Base-by-base conservation (phyloP, 2,329 filamentous ascomycete species). In the Scorias spongiosa region DNA sequence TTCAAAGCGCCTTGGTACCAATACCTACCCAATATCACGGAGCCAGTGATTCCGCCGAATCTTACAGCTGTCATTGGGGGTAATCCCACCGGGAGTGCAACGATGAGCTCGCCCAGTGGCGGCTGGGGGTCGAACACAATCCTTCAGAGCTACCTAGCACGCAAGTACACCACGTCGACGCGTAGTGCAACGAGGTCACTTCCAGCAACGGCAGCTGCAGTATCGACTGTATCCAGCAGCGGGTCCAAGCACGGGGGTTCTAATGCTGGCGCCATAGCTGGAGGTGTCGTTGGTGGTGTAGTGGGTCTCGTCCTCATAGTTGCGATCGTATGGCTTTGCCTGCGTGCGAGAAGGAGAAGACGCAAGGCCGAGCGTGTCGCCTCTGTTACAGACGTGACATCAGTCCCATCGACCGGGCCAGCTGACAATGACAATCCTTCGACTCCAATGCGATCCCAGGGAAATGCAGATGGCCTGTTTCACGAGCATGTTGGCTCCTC, bases 101-200 rank as follows among this genome's bases (percentile, higher is more conserved):
- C 74, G 12, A 62, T 66, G 20, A 72, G 59, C 0, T 62, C 63
- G 1, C 77, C 77, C 2, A 54, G 62, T 5, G 47, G 54, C 20
- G 72, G 68, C 5, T 80, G 74, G 60, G 62, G 64, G 41, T 12
- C 32, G 12, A 63, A 68, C 44, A 53, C 57, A 10, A 75, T 79
- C 52, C 61, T 80, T 2, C 55, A 57, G 1, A 66, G 72, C 2
- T 71, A 77, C 46, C 73, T 79, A 57, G 66, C 66, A 1, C 65
- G 74, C 18, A 65, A 64, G 12, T 70, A 72, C 11, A 58, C 61
- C 2, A 61, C 69, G 2, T 54, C 66, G 2, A 56, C 60, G 9
- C 66, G 76, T 28, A 65, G 67, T 6, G 66, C 76, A 0, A 79
- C 74, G 2, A 67, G 75, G 15, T 49, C 57, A 6, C 52, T 70